Evolutionary conservation across 1,139 yeast species (phyloP), one percentile per base, ranked within the genome.

Genomic region (Geotrichum europaeum): DNA sequence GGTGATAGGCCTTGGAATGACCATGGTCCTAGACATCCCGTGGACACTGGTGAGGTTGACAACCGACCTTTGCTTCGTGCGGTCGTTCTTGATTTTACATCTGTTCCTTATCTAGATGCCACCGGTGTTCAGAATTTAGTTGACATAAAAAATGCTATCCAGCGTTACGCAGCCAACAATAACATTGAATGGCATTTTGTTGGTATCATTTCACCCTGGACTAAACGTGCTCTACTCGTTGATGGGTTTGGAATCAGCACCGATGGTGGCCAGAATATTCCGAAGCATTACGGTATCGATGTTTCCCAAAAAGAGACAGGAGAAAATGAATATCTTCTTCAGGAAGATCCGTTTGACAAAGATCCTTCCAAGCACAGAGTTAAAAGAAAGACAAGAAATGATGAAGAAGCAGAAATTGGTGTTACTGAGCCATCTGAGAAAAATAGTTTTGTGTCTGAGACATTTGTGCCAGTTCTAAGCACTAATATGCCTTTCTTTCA

Each of bases 1-100:
- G 87, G 89, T 30, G 88, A 87, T 57, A 82, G 92, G 65, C 92
- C 96, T 20, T 92, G 97, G 96, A 91, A 91, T 72, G 95, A 90
- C 69, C 40, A 25, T n/a, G 40, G 49, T 13, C 55, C 55, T 24
- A 34, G 40, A 18, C 55, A 53, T 18, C 88, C 87, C 47, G 57
- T 47, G 3, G 89, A 85, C 67, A 68, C 73, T 2, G 34, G 24
- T 22, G 57, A 30, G 7, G 36, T 12, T 9, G 60, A 58, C 34
- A 12, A 50, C 15, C 80, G 95, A 69, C 96, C 97, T 12, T 63
- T 81, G 6, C 77, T 91, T 64, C 81, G 85, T 64, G 81, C 91
- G 10, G 73, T 91, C 20, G 94, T 90, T 66, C 81, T 90, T 66
- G 98, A 91, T 75, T 87, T 92, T 70, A 82, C 91, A 2, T 81